A percentile compares a stretch with the other conserved stretches of the same genome.
Evolutionary conservation across 2,329 filamentous ascomycete species (phyloP).

Genomic region (Stagonosporopsis cucurbitacearum): DNA sequence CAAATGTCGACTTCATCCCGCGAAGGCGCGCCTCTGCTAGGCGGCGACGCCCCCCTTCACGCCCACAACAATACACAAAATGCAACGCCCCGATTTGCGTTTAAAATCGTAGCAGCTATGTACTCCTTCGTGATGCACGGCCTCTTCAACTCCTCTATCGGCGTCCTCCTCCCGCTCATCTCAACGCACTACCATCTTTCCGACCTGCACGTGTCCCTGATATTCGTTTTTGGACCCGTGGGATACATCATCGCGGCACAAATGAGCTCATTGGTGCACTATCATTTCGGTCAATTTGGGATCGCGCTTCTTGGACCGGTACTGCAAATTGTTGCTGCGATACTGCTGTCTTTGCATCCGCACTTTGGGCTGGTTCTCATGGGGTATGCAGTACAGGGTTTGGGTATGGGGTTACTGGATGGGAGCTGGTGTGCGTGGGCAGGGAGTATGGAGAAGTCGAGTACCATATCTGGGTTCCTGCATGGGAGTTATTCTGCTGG

Average conservation of each 20-base stretch:
- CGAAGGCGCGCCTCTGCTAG: slow-evolving; percentile 10
- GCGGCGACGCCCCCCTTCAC: background rate
- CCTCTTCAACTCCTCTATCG: slow-evolving; percentile 36
- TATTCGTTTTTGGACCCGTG: slow-evolving; percentile 53
- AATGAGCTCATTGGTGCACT: slow-evolving; percentile 50
- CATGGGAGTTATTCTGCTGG: slow-evolving; percentile 52
- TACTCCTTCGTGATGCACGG: slow-evolving; percentile 66
- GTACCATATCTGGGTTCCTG: slow-evolving; percentile 50
- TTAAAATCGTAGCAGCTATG: slow-evolving; percentile 61
- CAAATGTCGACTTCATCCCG: background rate
- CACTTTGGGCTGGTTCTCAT: slow-evolving; percentile 44
- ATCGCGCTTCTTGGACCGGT: slow-evolving; percentile 52
- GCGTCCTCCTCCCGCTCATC: slow-evolving; percentile 48
- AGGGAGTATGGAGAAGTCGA: slow-evolving; percentile 50
- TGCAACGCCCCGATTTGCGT: background rate
- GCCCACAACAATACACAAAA: background rate
- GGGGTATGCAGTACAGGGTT: slow-evolving; percentile 41
- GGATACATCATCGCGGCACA: slow-evolving; percentile 56
- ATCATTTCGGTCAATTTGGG: slow-evolving; percentile 51
- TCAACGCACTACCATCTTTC: slow-evolving; percentile 51
- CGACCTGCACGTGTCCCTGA: slow-evolving; percentile 53
- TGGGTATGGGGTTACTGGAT: slow-evolving; percentile 53
- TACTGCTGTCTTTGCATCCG: slow-evolving; percentile 36
- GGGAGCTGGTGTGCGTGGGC: slow-evolving; percentile 57
- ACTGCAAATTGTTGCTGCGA: slow-evolving; percentile 45